Conservation (phyloP, 2,329 filamentous ascomycete species). For the Dactylellina cionopaga region DNA sequence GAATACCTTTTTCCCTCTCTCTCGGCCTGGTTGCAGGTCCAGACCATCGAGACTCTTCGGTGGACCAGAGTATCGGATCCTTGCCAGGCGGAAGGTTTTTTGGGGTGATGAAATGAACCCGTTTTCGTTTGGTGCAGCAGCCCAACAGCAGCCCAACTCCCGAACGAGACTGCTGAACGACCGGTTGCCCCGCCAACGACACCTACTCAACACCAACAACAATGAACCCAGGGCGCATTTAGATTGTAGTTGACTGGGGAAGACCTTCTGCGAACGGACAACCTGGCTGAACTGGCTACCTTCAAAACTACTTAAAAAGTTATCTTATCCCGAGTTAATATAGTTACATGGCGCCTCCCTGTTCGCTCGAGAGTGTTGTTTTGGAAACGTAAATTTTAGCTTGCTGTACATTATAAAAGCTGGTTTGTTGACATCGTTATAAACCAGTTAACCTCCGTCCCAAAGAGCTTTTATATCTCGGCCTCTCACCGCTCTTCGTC, state of each 20-base stretch:
- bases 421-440: slow-evolving; percentile 47
- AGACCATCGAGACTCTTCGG: too few species aligned
- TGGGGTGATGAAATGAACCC: slow-evolving; percentile 4
- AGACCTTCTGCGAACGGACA: slow-evolving; percentile 38
- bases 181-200: slow-evolving; percentile 31
- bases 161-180: not conserved
- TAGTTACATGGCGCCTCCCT: slow-evolving; percentile 35
- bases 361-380: slow-evolving; percentile 22
- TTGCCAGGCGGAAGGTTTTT: slow-evolving; percentile 26
- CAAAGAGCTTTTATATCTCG: slow-evolving; percentile 21
- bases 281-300: not conserved
- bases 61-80: too few species aligned
- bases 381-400: slow-evolving; percentile 46
- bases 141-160: too few species aligned
- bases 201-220: not conserved
- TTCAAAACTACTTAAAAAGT: too few species aligned
- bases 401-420: too few species aligned
- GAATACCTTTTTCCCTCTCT: too few species aligned
- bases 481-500: not conserved
- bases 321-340: too few species aligned
- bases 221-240: not conserved
- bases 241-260: too few species aligned
- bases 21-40: too few species aligned
- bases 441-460: not conserved
- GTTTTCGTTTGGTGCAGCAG: too few species aligned